A percentile compares a stretch with the other conserved stretches of the same genome.
These are phyloP conservation scores for Larix kaempferi DNA, from an alignment of 75 land plant genomes.

Conservation along the genomic window DNA sequence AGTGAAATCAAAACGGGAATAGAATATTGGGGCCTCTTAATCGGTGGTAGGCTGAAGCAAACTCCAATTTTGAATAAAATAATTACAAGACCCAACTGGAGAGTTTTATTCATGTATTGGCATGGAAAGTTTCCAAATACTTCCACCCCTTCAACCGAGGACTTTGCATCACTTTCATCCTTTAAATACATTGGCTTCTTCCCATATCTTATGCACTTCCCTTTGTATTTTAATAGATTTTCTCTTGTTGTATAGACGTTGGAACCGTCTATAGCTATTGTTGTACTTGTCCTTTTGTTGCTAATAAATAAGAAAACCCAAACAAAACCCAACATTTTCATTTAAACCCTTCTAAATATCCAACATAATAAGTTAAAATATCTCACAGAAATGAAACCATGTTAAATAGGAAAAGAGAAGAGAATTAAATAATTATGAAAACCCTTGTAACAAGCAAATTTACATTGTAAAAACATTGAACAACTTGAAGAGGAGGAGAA, in stretches of 20 bases:
- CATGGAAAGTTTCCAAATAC: constrained; percentile 91
- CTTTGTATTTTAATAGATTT: constrained; percentile 56
- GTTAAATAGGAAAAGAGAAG: too few relatives aligned
- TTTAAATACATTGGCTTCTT: constrained; percentile 52
- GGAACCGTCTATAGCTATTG: constrained; percentile 22
- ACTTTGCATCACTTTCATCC: constrained; percentile 40
- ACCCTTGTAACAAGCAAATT: too few relatives aligned
- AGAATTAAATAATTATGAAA: too few relatives aligned
- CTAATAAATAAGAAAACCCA: too few relatives aligned
- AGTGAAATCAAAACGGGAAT: constrained; percentile 83
- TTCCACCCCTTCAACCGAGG: constrained; percentile 60
- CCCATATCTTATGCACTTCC: constrained; percentile 58
- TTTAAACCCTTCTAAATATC: too few relatives aligned
- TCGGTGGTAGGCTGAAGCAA: constrained; percentile 79
- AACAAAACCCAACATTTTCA: too few relatives aligned
- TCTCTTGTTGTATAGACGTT: constrained; percentile 68
- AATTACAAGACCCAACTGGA: constrained; percentile 89
- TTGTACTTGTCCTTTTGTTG: background rate
- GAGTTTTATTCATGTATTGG: constrained; percentile 86
- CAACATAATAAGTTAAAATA: too few relatives aligned
- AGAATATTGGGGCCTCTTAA: constrained; percentile 75
- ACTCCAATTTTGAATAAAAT: constrained; percentile 83
- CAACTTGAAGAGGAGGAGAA: too few relatives aligned
- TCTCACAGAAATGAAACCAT: too few relatives aligned
- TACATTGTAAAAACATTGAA: too few relatives aligned